phyloP scores from a whole-genome alignment of 805 yeast genomes.

The Priceomyces haplophilus region DNA sequence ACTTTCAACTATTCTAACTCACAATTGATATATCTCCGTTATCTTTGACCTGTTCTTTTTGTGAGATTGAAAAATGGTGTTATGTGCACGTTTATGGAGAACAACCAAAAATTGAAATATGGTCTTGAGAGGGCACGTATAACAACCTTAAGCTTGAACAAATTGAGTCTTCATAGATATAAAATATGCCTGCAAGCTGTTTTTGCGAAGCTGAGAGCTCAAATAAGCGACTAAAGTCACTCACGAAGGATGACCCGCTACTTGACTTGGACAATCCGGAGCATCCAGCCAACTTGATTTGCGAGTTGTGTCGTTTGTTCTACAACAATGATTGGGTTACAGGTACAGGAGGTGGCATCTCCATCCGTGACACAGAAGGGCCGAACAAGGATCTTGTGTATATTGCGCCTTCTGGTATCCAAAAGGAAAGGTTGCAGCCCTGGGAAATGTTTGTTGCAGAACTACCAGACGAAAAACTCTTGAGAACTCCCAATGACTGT shows the following conservation, averaged over 20 bases:
- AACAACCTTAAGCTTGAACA: too few species aligned
- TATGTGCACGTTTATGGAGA: conserved; percentile 4
- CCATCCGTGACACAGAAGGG: conserved; percentile 55
- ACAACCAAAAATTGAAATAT: background rate
- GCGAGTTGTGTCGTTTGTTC: conserved; percentile 74
- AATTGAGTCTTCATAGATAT: too few species aligned
- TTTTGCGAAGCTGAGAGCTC: background rate
- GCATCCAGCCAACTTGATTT: conserved; percentile 83
- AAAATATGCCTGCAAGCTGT: background rate
- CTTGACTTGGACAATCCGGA: conserved; percentile 24
- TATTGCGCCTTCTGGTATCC: conserved; percentile 95
- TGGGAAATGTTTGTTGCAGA: conserved; percentile 78
- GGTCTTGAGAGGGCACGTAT: too few species aligned
- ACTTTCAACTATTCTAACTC: background rate
- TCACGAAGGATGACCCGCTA: background rate
- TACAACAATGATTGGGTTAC: conserved; percentile 87
- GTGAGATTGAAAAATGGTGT: background rate
- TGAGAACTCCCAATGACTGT: conserved; percentile 55
- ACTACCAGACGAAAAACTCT: conserved; percentile 46
- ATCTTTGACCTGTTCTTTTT: background rate
- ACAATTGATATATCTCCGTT: background rate
- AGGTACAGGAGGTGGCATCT: conserved; percentile 95
- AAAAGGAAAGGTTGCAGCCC: conserved; percentile 83
- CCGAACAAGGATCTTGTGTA: conserved; percentile 49
- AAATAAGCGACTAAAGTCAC: background rate